A percentile compares a stretch with the other conserved stretches of the same genome.
Evolutionary conservation across 441 rosid species (phyloP).

Genomic region (Biscutella laevigata): DNA sequence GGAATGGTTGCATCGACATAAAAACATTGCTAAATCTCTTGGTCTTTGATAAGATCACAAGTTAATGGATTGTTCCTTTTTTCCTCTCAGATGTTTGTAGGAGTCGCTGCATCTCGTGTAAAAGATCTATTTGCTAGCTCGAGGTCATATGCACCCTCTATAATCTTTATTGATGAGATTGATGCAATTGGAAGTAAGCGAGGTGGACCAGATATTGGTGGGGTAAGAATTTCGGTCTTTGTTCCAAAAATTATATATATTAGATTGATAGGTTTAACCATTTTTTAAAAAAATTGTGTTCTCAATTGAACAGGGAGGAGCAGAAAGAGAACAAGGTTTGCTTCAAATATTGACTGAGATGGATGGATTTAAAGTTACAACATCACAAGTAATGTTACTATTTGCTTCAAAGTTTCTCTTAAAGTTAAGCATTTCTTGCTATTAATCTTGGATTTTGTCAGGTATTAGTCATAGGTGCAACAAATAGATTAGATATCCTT

Average conservation of each 20-base stretch:
- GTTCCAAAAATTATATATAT: not conserved
- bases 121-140: conserved; percentile 92
- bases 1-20: not conserved
- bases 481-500: conserved; percentile 90
- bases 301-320: conserved; percentile 66
- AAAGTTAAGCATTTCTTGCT: not conserved
- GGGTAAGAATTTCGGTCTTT: conserved; percentile 48
- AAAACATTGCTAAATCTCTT: not conserved
- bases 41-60: not conserved
- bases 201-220: conserved; percentile 97
- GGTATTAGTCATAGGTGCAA: conserved; percentile 94
- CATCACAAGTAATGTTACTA: conserved; percentile 61
- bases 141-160: conserved; percentile 88
- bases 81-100: conserved; percentile 78
- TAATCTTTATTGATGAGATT: conserved; percentile 92
- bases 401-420: conserved; percentile 13
- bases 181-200: conserved; percentile 98
- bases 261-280: not conserved
- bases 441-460: conserved; percentile 34
- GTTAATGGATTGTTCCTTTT: not conserved
- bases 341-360: conserved; percentile 96
- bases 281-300: not conserved
- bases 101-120: conserved; percentile 98
- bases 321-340: conserved; percentile 95
- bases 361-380: conserved; percentile 93